Evolutionary conservation across 306 rosid species (phyloP).

Genomic region (Ormosia emarginata): DNA sequence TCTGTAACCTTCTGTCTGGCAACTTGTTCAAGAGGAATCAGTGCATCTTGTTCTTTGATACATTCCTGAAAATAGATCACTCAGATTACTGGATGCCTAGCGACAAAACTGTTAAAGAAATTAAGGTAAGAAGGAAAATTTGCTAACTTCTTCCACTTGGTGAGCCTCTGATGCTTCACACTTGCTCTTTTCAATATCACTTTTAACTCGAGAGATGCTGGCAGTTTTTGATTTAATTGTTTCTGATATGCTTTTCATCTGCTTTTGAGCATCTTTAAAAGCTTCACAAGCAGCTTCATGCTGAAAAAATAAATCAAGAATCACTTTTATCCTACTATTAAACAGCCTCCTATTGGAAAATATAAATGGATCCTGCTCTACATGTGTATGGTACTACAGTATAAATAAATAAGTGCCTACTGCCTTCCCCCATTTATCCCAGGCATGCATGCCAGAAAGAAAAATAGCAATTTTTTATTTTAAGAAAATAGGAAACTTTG

Average conservation of each 20-base stretch:
- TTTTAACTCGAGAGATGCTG: conserved; percentile 48
- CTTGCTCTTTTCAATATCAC: conserved; percentile 62
- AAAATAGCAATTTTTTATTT: not conserved
- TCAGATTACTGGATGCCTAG: conserved; percentile 19
- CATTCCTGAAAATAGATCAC: conserved; percentile 52
- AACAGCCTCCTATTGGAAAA: not conserved
- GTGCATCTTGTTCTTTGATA: conserved; percentile 66
- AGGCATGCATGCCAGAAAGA: not conserved
- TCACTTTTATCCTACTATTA: conserved; percentile 9
- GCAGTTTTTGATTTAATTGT: conserved; percentile 48
- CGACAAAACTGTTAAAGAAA: not conserved
- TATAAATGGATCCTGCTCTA: not conserved
- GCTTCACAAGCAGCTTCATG: conserved; percentile 78
- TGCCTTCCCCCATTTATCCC: not conserved
- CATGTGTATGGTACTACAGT: not conserved
- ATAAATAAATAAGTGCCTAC: not conserved
- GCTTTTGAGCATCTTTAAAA: conserved; percentile 66
- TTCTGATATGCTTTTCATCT: conserved; percentile 60
- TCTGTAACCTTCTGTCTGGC: conserved; percentile 98
- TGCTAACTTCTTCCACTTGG: conserved; percentile 71
- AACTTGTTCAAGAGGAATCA: conserved; percentile 87
- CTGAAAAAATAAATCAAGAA: conserved; percentile 39
- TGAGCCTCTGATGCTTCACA: conserved; percentile 61
- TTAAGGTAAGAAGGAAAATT: not conserved
- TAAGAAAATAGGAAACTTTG: not conserved